Evolutionary conservation across 345 rosid genomes (phyloP).

Genomic region (Raphanus sativus): DNA sequence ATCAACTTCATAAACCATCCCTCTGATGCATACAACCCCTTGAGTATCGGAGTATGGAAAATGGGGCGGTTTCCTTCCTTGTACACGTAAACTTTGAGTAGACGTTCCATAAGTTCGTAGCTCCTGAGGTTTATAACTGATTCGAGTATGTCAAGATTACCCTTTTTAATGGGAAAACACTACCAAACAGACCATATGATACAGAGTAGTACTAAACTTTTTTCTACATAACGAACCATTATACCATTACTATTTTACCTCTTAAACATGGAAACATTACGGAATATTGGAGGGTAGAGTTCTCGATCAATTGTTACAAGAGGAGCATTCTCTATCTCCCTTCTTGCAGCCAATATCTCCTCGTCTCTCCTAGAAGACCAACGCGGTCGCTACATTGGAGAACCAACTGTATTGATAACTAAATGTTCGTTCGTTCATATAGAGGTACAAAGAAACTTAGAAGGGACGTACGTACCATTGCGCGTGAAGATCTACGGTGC

Average conservation of each 20-base stretch:
- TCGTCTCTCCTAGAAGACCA: constrained; percentile 70
- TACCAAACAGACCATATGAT: not conserved
- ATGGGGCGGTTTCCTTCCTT: constrained; percentile 86
- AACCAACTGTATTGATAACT: not conserved
- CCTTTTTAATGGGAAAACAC: constrained; percentile 6
- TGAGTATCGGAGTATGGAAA: constrained; percentile 83
- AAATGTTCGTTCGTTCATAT: too few species aligned
- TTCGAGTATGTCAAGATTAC: constrained; percentile 24
- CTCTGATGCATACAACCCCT: constrained; percentile 95
- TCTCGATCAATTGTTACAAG: constrained; percentile 41
- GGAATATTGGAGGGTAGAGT: constrained; percentile 77
- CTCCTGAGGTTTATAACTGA: constrained; percentile 62
- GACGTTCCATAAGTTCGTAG: constrained; percentile 87
- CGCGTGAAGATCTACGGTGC: constrained; percentile 61
- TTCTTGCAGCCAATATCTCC: constrained; percentile 65
- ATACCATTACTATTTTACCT: constrained; percentile 43
- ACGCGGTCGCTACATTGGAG: constrained; percentile 69
- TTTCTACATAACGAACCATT: not conserved
- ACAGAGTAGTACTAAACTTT: not conserved
- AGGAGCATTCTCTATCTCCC: constrained; percentile 67
- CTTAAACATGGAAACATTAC: constrained; percentile 84
- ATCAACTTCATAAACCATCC: constrained; percentile 99
- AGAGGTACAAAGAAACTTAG: not conserved
- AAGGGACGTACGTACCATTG: constrained; percentile 50
- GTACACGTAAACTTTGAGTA: constrained; percentile 72